Conservation (phyloP, 2,329 filamentous ascomycete species). For the Nigrospora sphaerica region DNA sequence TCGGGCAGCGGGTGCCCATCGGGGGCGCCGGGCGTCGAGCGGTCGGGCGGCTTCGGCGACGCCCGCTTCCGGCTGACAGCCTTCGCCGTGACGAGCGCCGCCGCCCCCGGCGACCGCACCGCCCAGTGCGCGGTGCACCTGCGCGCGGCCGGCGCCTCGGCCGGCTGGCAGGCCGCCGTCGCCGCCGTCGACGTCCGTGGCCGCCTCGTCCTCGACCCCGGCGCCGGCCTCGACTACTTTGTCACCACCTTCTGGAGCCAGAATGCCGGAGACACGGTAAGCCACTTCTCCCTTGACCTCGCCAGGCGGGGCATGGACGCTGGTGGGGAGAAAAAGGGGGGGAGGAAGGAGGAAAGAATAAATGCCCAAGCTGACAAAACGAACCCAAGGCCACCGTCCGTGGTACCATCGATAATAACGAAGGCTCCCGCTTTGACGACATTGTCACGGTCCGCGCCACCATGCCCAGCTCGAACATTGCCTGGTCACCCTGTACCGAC, state of each 20-base stretch:
- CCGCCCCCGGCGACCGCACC: constrained; percentile 15
- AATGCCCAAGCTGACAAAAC: not conserved
- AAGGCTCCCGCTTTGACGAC: constrained; percentile 15
- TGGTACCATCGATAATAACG: constrained; percentile 18
- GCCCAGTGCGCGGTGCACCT: constrained; percentile 30
- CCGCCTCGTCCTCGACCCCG: constrained; percentile 23
- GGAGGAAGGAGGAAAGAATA: too few relatives aligned
- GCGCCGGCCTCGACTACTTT: constrained; percentile 24
- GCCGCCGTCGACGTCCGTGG: constrained; percentile 23
- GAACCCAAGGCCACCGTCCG: constrained; percentile 18
- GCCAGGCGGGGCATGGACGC: not conserved
- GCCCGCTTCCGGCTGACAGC: constrained; percentile 19
- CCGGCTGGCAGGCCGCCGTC: constrained; percentile 32
- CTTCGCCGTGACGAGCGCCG: constrained; percentile 14
- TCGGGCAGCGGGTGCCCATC: constrained; percentile 29
- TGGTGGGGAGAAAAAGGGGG: too few relatives aligned
- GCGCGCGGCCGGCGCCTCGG: constrained; percentile 17
- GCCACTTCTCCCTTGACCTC: constrained; percentile 1
- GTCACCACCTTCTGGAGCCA: constrained; percentile 29
- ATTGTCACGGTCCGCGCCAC: constrained; percentile 20
- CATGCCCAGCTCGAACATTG: constrained; percentile 15
- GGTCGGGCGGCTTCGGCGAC: constrained; percentile 22
- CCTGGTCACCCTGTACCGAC: constrained; percentile 27
- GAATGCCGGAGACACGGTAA: constrained; percentile 24
- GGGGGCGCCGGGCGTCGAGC: constrained; percentile 21